These are phyloP conservation scores for Phytophthora hybrid DNA, from an alignment of 352 stramenopile genomes.

Conservation along the genomic window DNA sequence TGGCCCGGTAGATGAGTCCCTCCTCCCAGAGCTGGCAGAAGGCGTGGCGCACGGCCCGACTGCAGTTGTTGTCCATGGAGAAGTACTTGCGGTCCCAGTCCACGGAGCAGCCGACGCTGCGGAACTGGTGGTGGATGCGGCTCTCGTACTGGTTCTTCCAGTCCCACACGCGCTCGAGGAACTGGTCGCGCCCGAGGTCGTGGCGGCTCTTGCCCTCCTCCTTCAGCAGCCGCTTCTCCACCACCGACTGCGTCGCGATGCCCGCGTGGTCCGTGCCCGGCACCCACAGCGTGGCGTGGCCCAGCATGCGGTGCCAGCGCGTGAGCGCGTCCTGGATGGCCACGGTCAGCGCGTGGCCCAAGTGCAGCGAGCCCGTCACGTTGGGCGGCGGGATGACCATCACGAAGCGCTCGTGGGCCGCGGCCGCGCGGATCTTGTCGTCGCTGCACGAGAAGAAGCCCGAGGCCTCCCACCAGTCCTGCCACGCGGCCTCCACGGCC, in stretches of 20 bases:
- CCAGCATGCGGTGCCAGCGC: conserved; percentile 98
- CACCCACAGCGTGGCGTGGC: conserved; percentile 97
- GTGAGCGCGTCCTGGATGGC: conserved; percentile 97
- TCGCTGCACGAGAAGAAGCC: conserved; percentile 97
- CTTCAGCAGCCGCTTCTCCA: conserved; percentile 91
- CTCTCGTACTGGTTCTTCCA: conserved; percentile 96
- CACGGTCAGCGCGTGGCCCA: conserved; percentile 99
- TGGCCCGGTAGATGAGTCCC: conserved; percentile 98
- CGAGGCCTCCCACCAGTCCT: conserved; percentile 98
- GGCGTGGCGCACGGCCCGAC: conserved; percentile 96
- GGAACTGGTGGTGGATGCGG: conserved; percentile 89
- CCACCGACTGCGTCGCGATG: conserved; percentile 97
- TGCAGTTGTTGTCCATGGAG: conserved; percentile 99
- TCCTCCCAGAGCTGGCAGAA: conserved; percentile 95
- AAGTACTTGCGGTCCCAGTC: conserved; percentile 99
- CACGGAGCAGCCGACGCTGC: conserved; percentile 94
- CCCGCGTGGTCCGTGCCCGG: conserved; percentile 98
- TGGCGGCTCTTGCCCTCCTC: conserved; percentile 85
- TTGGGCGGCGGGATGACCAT: conserved; percentile 96
- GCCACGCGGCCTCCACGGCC: conserved; percentile 98
- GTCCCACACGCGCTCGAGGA: conserved; percentile 95
- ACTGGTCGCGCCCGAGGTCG: conserved; percentile 93
- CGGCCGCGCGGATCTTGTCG: conserved; percentile 75
- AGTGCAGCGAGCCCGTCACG: conserved; percentile 93
- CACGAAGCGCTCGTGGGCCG: conserved; percentile 94